Evolutionary conservation across 129 eudicot genomes (phyloP).

Genomic region (Erigeron canadensis): DNA sequence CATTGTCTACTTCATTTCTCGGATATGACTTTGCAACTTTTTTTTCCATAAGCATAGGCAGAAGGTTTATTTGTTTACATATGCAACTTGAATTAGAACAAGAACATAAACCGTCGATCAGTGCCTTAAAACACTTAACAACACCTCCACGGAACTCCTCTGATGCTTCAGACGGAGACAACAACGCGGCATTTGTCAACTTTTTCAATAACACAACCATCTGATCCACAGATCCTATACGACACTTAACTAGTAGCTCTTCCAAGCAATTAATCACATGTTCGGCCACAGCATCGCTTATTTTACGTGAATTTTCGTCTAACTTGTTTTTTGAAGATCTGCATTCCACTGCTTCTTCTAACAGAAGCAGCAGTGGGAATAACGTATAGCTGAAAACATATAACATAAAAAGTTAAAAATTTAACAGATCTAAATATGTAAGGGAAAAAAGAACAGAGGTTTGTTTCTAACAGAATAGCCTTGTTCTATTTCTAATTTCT

Average conservation of each 20-base stretch:
- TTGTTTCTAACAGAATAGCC: too few relatives aligned
- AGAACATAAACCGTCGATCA: conserved; percentile 48
- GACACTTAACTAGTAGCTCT: neutral
- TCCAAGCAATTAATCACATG: conserved; percentile 60
- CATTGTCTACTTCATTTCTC: conserved; percentile 21
- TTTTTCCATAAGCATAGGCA: conserved; percentile 49
- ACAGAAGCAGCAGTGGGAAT: conserved; percentile 81
- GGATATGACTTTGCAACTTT: conserved; percentile 30
- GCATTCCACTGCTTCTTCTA: conserved; percentile 74
- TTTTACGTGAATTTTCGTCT: conserved; percentile 32
- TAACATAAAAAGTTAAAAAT: too few relatives aligned
- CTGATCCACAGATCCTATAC: neutral
- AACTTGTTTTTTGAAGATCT: conserved; percentile 45
- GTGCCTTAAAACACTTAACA: conserved; percentile 72
- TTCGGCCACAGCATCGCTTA: conserved; percentile 84
- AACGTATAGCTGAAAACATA: conserved; percentile 61
- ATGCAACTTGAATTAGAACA: conserved; percentile 69
- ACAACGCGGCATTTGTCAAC: conserved; percentile 79
- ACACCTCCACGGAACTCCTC: conserved; percentile 92
- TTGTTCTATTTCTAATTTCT: too few relatives aligned
- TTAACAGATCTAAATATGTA: too few relatives aligned
- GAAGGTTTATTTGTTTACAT: conserved; percentile 52
- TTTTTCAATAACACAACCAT: conserved; percentile 77
- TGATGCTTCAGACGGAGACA: conserved; percentile 78
- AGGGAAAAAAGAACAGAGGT: too few relatives aligned